Evolutionary conservation across 345 rosid species (phyloP).

Genomic region (Syzygium oleosum): DNA sequence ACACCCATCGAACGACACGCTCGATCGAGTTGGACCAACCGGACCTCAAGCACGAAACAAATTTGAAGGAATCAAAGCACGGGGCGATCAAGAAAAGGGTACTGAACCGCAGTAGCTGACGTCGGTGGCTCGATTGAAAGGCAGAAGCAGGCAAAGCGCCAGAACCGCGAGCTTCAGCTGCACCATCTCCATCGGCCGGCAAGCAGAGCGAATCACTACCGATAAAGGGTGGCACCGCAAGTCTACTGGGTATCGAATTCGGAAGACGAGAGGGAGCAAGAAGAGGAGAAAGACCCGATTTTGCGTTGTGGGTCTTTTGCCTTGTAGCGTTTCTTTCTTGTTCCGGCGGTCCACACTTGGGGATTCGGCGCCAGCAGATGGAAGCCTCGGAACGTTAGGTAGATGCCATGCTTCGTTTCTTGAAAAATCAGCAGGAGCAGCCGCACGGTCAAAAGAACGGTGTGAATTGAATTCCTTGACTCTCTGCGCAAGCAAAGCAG

Average conservation of each 20-base stretch:
- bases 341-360: neutral
- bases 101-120: constrained; percentile 31
- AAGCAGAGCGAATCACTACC: neutral
- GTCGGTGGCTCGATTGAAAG: constrained; percentile 14
- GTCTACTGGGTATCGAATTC: neutral
- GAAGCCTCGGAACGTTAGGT: neutral
- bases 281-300: neutral
- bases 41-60: neutral
- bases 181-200: neutral
- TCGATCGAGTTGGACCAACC: neutral
- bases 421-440: too few relatives aligned
- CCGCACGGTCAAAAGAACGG: neutral
- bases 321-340: neutral
- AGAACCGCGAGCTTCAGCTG: constrained; percentile 1
- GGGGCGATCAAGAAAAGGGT: neutral
- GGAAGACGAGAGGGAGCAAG: neutral
- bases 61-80: neutral
- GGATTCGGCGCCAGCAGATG: neutral
- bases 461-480: neutral
- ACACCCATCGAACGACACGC: neutral
- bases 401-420: neutral
- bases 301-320: neutral
- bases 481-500: neutral
- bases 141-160: constrained; percentile 15
- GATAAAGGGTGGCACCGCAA: neutral